A percentile compares a stretch with the other conserved stretches of the same genome.
Evolutionary conservation across 2,329 filamentous ascomycete genomes (phyloP).

Genomic region (Aspergillus ibericus): DNA sequence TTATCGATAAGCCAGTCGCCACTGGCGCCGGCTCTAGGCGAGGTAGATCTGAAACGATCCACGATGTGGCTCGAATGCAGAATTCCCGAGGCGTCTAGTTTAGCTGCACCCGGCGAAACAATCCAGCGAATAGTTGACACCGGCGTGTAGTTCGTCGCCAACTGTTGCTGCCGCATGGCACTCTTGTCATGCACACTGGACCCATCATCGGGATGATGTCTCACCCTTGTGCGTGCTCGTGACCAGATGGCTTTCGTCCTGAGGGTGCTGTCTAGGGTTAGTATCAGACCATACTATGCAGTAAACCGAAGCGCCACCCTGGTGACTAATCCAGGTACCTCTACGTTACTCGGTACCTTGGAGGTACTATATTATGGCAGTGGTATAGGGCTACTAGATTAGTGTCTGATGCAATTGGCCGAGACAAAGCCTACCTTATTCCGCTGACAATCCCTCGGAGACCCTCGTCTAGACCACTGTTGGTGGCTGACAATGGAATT

Average conservation of each 20-base stretch:
- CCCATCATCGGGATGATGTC: too few relatives aligned
- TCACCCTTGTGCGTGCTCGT: too few relatives aligned
- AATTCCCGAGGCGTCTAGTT: neutral
- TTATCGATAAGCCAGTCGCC: too few relatives aligned
- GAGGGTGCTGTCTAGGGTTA: too few relatives aligned
- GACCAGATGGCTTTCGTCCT: too few relatives aligned
- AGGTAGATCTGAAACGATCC: neutral
- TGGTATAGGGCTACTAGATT: neutral
- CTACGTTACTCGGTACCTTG: too few relatives aligned
- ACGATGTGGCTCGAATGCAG: neutral
- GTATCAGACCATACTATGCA: too few relatives aligned
- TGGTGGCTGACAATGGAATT: neutral
- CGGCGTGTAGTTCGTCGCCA: too few relatives aligned
- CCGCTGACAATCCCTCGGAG: neutral
- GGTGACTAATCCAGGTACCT: neutral
- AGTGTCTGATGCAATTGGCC: neutral
- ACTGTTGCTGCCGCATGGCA: too few relatives aligned
- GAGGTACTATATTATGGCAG: neutral
- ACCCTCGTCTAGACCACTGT: neutral
- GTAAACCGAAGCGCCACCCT: neutral
- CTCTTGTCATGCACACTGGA: too few relatives aligned
- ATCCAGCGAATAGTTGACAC: constrained; percentile 1
- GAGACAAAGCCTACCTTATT: neutral
- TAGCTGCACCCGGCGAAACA: neutral
- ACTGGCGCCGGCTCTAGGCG: neutral